Evolutionary conservation across 2,329 filamentous ascomycete species (phyloP), one percentile per base, ranked within the genome.

Genomic region (Penicillium hordei): DNA sequence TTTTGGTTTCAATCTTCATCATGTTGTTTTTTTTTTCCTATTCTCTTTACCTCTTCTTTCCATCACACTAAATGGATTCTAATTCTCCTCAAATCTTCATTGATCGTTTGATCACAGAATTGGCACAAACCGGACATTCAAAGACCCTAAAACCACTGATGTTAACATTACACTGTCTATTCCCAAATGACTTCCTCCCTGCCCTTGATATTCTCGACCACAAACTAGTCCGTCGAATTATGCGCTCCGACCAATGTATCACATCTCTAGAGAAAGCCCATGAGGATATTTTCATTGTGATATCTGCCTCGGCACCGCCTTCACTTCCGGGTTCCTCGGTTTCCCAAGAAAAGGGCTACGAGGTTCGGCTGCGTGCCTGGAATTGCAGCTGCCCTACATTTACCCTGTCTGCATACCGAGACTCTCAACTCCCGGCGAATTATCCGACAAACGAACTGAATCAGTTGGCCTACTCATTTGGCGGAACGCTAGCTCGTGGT

Each of bases 331-430:
- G 34, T 23, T 42, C 57, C 36, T 48, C 50, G 65, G 51, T 71
- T 55, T 56, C 66, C 48, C 71, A 70, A 39, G 67, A 56, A 39
- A 72, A 72, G 38, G 68, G 70, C 50, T 95, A 97, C 75, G 80
- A 90, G 65, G 89, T 97, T 17, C 84, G 87, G 10, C 81, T 93
- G 1, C 66, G 73, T 1, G 85, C 88, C 1, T 97, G 94, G 94
- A 92, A 89, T 73, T 99, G 94, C 75, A 90, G 86, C 1, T 99
- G 94, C 77, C 89, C 92, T 4, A 87, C 86, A 1, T 97, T 97
- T 73, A 83, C 88, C 0, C 87, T 95, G 61, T 81, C 87, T 21
- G 84, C 88, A 2, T 93, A 92, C 65, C 80, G 81, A 27, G 66
- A 69, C 33, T 52, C 46, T 19, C 38, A 2, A 72, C 75, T 19